Percentiles rank a stretch among this genome's conserved stretches.
phyloP scores from a whole-genome alignment of 2,329 filamentous ascomycete genomes.

The Sarocladium brachiariae region DNA sequence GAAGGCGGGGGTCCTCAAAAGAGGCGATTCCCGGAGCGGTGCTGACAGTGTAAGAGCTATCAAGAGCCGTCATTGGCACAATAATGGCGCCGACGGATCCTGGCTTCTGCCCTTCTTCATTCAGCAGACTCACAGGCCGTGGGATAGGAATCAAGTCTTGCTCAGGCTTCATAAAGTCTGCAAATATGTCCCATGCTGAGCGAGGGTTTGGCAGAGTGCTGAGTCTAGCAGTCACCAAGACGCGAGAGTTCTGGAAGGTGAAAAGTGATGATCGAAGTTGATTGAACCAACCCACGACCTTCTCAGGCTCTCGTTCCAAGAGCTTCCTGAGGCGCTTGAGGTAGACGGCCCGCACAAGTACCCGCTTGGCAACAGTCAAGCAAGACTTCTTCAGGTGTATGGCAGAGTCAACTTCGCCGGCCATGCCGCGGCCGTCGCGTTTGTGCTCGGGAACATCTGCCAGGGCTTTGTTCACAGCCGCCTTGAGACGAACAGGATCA shows the following conservation, averaged over 20 bases:
- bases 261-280: constrained; percentile 69
- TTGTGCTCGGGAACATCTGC: constrained; percentile 91
- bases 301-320: constrained; percentile 66
- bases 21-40: constrained; percentile 68
- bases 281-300: constrained; percentile 71
- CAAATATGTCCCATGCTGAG: constrained; percentile 62
- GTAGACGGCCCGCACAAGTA: constrained; percentile 80
- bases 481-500: constrained; percentile 59
- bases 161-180: constrained; percentile 25
- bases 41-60: constrained; percentile 82
- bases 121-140: constrained; percentile 64
- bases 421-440: constrained; percentile 69
- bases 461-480: constrained; percentile 70
- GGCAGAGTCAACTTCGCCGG: constrained; percentile 62
- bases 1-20: constrained; percentile 69
- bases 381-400: constrained; percentile 75
- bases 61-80: constrained; percentile 84
- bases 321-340: constrained; percentile 79
- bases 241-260: constrained; percentile 75
- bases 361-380: constrained; percentile 68
- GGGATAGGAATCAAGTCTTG: constrained; percentile 61
- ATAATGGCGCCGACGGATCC: constrained; percentile 70
- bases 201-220: constrained; percentile 67
- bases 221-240: constrained; percentile 78
- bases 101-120: constrained; percentile 63